Percentiles rank a stretch among this genome's conserved stretches.
Conservation (phyloP, 768 basidiomycete species). For the Leccinellum luteum region DNA sequence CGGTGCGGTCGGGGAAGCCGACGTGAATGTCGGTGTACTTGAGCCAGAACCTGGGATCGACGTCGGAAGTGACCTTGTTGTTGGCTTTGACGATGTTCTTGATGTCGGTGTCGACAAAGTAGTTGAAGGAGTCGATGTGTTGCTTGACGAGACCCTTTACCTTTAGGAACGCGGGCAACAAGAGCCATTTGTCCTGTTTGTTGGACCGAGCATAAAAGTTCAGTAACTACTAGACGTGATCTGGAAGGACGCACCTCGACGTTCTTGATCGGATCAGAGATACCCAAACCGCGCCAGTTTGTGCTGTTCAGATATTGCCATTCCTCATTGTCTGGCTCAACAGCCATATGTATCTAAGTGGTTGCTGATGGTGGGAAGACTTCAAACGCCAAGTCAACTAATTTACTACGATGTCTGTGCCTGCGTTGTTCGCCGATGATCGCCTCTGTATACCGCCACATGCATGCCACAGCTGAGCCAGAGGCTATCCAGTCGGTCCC, state of each 20-base stretch:
- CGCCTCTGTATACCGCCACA: no score
- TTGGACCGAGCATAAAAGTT: slow-evolving; percentile 2
- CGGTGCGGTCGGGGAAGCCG: slow-evolving; percentile 87
- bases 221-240: neutral
- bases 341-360: no score
- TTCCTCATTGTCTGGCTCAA: slow-evolving; percentile 44
- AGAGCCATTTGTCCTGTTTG: slow-evolving; percentile 99
- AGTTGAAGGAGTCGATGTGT: slow-evolving; percentile 98
- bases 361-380: no score
- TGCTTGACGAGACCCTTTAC: slow-evolving; percentile 99
- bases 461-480: no score
- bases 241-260: slow-evolving; percentile 67
- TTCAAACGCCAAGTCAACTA: no score
- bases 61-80: slow-evolving; percentile 91
- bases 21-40: slow-evolving; percentile 96
- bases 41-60: slow-evolving; percentile 95
- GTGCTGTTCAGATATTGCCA: slow-evolving; percentile 58
- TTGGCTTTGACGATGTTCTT: slow-evolving; percentile 95
- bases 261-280: slow-evolving; percentile 88
- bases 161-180: slow-evolving; percentile 93
- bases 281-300: slow-evolving; percentile 72
- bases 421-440: no score
- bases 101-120: slow-evolving; percentile 96
- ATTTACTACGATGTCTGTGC: no score
- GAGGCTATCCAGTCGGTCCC: no score